Percentiles rank a stretch among this genome's conserved stretches.
These are phyloP conservation scores for Blastocystis sp. DNA, from an alignment of 352 stramenopile genomes.

Conservation along the genomic window DNA sequence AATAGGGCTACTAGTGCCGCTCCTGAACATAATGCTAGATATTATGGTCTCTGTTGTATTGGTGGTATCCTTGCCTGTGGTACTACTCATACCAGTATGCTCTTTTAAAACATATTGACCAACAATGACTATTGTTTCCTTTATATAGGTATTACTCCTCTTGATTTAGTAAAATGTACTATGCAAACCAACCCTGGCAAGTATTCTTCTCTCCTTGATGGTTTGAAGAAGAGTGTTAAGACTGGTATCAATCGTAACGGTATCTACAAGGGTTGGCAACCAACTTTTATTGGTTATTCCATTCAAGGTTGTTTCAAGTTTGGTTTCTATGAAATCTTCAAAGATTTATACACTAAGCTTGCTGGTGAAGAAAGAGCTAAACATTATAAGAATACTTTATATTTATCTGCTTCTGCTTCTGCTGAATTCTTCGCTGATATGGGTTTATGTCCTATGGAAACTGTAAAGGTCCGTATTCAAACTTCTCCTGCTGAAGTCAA, in stretches of 20 bases:
- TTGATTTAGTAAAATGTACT: slow-evolving; percentile 80
- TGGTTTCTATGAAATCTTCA: slow-evolving; percentile 80
- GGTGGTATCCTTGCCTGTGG: slow-evolving; percentile 70
- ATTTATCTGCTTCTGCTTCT: slow-evolving; percentile 65
- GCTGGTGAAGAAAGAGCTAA: slow-evolving; percentile 68
- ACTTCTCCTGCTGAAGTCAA: slow-evolving; percentile 56
- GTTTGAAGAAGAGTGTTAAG: slow-evolving; percentile 51
- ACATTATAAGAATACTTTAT: slow-evolving; percentile 71
- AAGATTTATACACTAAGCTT: slow-evolving; percentile 69
- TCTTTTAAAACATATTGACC: too few relatives aligned
- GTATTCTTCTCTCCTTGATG: slow-evolving; percentile 56
- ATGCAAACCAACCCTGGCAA: slow-evolving; percentile 63
- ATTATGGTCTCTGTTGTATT: slow-evolving; percentile 79
- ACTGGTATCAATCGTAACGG: slow-evolving; percentile 23
- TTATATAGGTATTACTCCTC: slow-evolving; percentile 63
- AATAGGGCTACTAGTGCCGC: too few relatives aligned
- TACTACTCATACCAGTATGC: slow-evolving; percentile 73
- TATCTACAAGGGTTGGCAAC: slow-evolving; percentile 63
- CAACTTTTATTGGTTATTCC: slow-evolving; percentile 70
- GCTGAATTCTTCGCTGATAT: slow-evolving; percentile 76
- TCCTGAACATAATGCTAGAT: slow-evolving; percentile 56
- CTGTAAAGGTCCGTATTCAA: slow-evolving; percentile 78
- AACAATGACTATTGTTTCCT: too few relatives aligned
- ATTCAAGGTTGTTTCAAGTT: slow-evolving; percentile 65
- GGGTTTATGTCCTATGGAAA: slow-evolving; percentile 74